Percentiles rank a stretch among this genome's conserved stretches.
These are phyloP conservation scores for Fusarium floridanum DNA, from an alignment of 2,329 filamentous ascomycete genomes.

Conservation along the genomic window DNA sequence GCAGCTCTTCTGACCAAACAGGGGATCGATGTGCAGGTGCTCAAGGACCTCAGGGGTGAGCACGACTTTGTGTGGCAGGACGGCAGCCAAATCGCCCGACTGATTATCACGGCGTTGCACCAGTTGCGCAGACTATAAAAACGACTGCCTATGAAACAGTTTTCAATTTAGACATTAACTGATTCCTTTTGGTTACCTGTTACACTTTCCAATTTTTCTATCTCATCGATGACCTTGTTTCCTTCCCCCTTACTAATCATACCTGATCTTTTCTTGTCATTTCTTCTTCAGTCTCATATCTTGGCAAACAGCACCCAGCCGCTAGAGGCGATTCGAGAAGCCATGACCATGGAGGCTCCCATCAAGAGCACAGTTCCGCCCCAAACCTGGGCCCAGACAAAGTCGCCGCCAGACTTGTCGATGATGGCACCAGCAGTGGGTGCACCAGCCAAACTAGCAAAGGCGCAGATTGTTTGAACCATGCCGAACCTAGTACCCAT, in stretches of 20 bases:
- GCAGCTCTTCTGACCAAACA: conserved; percentile 58
- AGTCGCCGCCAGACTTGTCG: conserved; percentile 45
- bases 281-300: conserved; percentile 43
- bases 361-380: conserved; percentile 56
- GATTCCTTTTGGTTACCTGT: conserved; percentile 7
- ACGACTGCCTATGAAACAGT: not conserved
- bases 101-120: conserved; percentile 53
- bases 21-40: conserved; percentile 49
- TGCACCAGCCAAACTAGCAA: conserved; percentile 58
- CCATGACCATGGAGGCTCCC: conserved; percentile 50
- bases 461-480: conserved; percentile 56
- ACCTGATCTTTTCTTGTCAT: not conserved
- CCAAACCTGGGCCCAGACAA: conserved; percentile 62
- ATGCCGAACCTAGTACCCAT: conserved; percentile 60
- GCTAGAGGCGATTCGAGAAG: conserved; percentile 52
- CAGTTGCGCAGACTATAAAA: conserved; percentile 26
- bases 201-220: not conserved
- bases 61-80: conserved; percentile 76
- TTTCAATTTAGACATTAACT: conserved; percentile 34
- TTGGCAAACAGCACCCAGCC: conserved; percentile 54
- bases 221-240: not conserved
- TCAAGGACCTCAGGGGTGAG: conserved; percentile 63
- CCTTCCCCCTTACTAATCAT: not conserved
- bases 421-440: conserved; percentile 52
- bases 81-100: conserved; percentile 67